Percentiles rank a stretch among this genome's conserved stretches.
phyloP scores from a whole-genome alignment of 768 basidiomycete genomes.

The Lactifluus pinguis region DNA sequence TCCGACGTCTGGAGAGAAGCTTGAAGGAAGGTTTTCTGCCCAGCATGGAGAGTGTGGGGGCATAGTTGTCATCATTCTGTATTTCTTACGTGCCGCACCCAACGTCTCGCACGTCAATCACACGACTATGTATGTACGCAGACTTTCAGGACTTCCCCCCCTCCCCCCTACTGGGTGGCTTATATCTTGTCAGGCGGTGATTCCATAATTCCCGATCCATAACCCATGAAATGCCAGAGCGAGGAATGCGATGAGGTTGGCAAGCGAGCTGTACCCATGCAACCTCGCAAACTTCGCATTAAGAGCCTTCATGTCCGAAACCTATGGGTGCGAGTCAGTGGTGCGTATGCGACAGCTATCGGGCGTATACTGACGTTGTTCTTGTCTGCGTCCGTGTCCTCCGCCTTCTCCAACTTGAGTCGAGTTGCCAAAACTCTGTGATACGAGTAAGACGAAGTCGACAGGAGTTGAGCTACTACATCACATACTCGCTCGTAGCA shows the following conservation, averaged over 20 bases:
- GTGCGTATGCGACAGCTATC: conserved; percentile 8
- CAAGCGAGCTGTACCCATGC: conserved; percentile 61
- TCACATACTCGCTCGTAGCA: conserved; percentile 52
- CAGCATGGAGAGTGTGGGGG: conserved; percentile 66
- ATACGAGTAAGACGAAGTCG: neutral
- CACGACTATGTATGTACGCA: conserved; percentile 7
- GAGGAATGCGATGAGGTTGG: conserved; percentile 53
- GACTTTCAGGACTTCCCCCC: neutral
- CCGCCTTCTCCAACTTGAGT: conserved; percentile 63
- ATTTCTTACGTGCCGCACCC: neutral
- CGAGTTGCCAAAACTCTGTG: conserved; percentile 67
- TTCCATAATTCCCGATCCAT: conserved; percentile 53
- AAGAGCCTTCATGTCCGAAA: conserved; percentile 63
- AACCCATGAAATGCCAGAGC: conserved; percentile 60
- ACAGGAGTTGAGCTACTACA: neutral
- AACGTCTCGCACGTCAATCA: neutral
- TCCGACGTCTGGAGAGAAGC: conserved; percentile 72
- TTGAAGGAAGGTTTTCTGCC: conserved; percentile 81
- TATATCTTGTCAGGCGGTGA: conserved; percentile 23
- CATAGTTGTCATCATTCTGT: conserved; percentile 34
- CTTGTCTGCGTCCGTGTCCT: conserved; percentile 59
- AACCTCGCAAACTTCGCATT: conserved; percentile 57
- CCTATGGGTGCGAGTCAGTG: conserved; percentile 29
- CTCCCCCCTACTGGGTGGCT: neutral
- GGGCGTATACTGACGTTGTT: conserved; percentile 42